These are phyloP conservation scores for Metschnikowia similis DNA, from an alignment of 805 yeast species.

Conservation along the genomic window DNA sequence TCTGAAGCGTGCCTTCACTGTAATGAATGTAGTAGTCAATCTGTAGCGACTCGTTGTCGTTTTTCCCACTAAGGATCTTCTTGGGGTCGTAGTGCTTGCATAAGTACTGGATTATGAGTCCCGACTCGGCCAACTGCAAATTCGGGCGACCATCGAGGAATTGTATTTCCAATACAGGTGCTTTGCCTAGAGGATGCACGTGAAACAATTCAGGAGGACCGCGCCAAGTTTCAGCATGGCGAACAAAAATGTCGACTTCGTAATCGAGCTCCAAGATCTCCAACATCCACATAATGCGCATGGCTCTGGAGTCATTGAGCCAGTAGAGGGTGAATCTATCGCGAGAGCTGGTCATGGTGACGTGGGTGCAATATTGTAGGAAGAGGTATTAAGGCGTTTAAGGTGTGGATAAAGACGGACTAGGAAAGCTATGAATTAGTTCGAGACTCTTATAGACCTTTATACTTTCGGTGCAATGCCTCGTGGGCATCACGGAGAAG, in stretches of 20 bases:
- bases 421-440: not conserved
- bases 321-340: slow-evolving; percentile 22
- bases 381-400: not conserved
- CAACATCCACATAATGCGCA: slow-evolving; percentile 60
- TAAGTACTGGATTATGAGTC: slow-evolving; percentile 52
- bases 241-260: slow-evolving; percentile 47
- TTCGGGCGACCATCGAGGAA: slow-evolving; percentile 32
- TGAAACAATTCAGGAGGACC: slow-evolving; percentile 40
- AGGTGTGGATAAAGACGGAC: not conserved
- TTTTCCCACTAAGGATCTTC: slow-evolving; percentile 33
- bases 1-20: slow-evolving; percentile 61
- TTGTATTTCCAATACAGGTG: slow-evolving; percentile 51
- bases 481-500: not conserved
- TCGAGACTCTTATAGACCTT: not conserved
- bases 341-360: slow-evolving; percentile 1
- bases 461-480: not conserved
- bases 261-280: slow-evolving; percentile 56
- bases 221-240: slow-evolving; percentile 44
- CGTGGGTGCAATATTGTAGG: not conserved
- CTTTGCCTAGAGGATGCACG: slow-evolving; percentile 60
- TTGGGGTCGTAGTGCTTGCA: slow-evolving; percentile 45
- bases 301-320: slow-evolving; percentile 56
- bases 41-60: slow-evolving; percentile 36
- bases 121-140: slow-evolving; percentile 53
- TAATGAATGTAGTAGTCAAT: slow-evolving; percentile 53